Base-by-base conservation (phyloP, 768 basidiomycete species). In the Tubosaeta sp. region DNA sequence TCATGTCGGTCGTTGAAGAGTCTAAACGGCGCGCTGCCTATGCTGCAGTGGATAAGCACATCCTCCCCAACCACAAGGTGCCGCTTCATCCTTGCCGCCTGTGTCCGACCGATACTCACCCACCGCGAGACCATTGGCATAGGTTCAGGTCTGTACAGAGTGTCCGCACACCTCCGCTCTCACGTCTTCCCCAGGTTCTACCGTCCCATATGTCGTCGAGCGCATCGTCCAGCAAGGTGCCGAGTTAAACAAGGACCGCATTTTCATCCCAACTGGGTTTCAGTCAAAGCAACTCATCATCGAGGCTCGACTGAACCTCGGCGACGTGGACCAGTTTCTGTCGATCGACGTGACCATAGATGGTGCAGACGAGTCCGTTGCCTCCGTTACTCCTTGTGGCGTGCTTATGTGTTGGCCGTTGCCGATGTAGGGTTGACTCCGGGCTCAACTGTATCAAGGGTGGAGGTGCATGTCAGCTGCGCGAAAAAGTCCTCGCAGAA, bases 401-500 rank as follows among this genome's bases (percentile, higher is more conserved):
- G 22, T 18, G 9, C 27, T 50, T 18, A 51, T 19, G 14, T n/a
- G 43, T 39, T 25, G 25, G 1, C 24, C 22, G 29, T 35, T 5
- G 5, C 31, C 22, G 12, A 41, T 40, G 27, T 64, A 95, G 94
- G 71, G 92, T 96, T 21, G 94, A 97, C 67, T 69, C 76, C 36
- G 69, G 81, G 35, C 75, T 99, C 46, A 94, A 98, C 70, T 89
- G 89, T 54, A 94, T 99, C 73, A 98, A 99, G 71, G 95, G 91
- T 7, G 95, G 95, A 50, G 95, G 95, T 3, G 95, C 93, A 1
- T 97, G 95, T 67, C 96, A 98, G 59, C 72, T 98, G 30, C 82
- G 94, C 25, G 96, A 99, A 72, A 99, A 99, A 69, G 94, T 99
- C 7, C 80, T 99, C 13, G 96, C 96, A 1, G 96, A 99, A 68